phyloP scores from a whole-genome alignment of 2,329 filamentous ascomycete genomes.

The Setomelanomma holmii region DNA sequence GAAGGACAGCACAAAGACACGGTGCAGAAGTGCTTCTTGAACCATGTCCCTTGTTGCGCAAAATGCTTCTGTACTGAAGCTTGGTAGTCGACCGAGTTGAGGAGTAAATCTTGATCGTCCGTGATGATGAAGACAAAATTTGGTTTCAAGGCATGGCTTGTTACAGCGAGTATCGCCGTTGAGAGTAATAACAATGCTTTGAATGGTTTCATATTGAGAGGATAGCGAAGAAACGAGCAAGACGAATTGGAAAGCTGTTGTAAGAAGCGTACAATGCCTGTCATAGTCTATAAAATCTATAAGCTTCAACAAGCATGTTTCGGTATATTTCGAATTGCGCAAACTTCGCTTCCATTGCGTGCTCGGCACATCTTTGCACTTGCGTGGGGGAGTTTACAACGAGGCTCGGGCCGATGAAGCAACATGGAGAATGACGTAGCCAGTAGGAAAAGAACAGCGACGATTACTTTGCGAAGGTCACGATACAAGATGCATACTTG shows the following conservation, averaged over 20 bases:
- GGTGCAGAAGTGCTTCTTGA: constrained; percentile 70
- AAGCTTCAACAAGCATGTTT: neutral
- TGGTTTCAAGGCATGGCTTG: constrained; percentile 15
- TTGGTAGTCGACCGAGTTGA: constrained; percentile 69
- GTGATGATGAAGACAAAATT: constrained; percentile 74
- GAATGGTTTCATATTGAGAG: constrained; percentile 9
- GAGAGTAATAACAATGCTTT: constrained; percentile 13
- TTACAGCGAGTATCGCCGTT: constrained; percentile 6
- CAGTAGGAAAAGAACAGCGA: neutral
- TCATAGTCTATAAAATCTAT: too few species aligned
- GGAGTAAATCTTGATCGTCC: constrained; percentile 70
- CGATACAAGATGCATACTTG: too few species aligned
- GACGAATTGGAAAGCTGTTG: neutral
- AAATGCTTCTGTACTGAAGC: constrained; percentile 65
- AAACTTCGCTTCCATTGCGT: neutral
- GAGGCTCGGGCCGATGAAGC: neutral
- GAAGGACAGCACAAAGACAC: constrained; percentile 73
- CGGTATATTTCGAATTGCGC: neutral
- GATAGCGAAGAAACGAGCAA: neutral
- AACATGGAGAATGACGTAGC: neutral
- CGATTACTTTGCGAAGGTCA: too few species aligned
- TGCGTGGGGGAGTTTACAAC: neutral
- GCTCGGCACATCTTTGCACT: constrained; percentile 1
- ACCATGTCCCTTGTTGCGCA: constrained; percentile 65
- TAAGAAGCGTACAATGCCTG: neutral